Evolutionary conservation across 257 asterid genomes (phyloP), one percentile per base, ranked within the genome.

Genomic region (Primulina tabacum): DNA sequence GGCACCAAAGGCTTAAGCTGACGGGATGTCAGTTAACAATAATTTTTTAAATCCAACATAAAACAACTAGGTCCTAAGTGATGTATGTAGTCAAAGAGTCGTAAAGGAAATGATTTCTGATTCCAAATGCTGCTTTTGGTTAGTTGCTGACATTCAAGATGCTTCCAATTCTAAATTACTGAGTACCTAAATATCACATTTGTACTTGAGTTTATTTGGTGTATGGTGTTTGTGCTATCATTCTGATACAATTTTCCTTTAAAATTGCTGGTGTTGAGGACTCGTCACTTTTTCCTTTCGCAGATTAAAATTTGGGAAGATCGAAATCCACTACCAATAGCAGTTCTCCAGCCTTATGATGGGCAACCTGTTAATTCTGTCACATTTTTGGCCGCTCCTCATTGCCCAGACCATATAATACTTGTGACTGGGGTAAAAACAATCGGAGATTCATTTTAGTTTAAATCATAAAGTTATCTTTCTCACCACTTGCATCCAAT

Each of bases 251-350:
- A 21, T 12, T 50, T 55, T 32, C 20, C 73, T 20, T 57, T 33
- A 7, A 73, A 28, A 2, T 50, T 69, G 26, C 69, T 33, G 70
- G 40, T 61, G 30, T 64, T 59, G 55, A 12, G 55, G n/a, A 14
- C 26, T 30, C 5, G 59, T 75, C 37, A 65, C 66, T 69, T 72
- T 37, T 50, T 29, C 18, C 40, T 70, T 52, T 64, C 76, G 80
- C 98, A 95, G 99, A 85, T 95, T 65, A 95, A 95, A 79, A 84
- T 95, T 68, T 95, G 99, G 99, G 99, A 89, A 68, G 99, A 92
- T 74, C 86, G 96, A 38, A 92, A 91, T 75, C 71, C 87, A 40
- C 76, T 21, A 35, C 99, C 99, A 17, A 88, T 88, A 67, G 99
- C 98, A 64, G 97, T 95, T 73, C 82, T 89, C 74, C 87, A 87